Conservation (phyloP, 2,329 filamentous ascomycete genomes). For the Talaromyces sp. region DNA sequence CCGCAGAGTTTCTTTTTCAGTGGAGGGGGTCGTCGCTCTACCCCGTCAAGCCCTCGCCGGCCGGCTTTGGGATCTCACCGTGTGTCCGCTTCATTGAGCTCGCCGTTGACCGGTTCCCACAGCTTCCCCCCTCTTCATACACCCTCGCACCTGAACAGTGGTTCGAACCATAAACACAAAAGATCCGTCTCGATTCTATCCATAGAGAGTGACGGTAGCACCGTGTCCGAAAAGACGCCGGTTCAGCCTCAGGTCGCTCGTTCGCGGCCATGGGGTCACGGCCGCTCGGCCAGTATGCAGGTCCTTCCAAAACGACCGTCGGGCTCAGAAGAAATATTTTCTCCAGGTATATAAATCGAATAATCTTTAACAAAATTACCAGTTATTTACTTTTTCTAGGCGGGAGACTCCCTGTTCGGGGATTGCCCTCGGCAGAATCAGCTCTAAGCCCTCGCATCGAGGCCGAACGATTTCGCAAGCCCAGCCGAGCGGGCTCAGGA, state of each 20-base stretch:
- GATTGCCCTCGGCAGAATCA: constrained; percentile 26
- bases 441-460: constrained; percentile 29
- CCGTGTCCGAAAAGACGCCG: constrained; percentile 22
- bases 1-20: constrained; percentile 31
- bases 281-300: constrained; percentile 76
- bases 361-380: background rate
- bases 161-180: constrained; percentile 55
- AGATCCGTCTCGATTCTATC: constrained; percentile 80
- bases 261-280: constrained; percentile 63
- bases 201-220: constrained; percentile 53
- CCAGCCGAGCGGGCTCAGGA: constrained; percentile 20
- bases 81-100: constrained; percentile 36
- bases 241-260: constrained; percentile 35
- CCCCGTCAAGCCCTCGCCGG: constrained; percentile 28
- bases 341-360: constrained; percentile 32
- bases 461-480: constrained; percentile 25
- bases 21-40: constrained; percentile 31
- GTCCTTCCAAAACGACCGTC: constrained; percentile 54
- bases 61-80: constrained; percentile 28
- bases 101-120: constrained; percentile 33
- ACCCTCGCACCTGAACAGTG: constrained; percentile 18
- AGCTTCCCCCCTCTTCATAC: constrained; percentile 37
- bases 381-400: constrained; percentile 12
- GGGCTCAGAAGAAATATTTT: constrained; percentile 34
- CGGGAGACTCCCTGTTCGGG: constrained; percentile 31